Percentiles rank a stretch among this genome's conserved stretches.
Evolutionary conservation across 257 asterid species (phyloP).

Genomic region (Nicotiana otophora): DNA sequence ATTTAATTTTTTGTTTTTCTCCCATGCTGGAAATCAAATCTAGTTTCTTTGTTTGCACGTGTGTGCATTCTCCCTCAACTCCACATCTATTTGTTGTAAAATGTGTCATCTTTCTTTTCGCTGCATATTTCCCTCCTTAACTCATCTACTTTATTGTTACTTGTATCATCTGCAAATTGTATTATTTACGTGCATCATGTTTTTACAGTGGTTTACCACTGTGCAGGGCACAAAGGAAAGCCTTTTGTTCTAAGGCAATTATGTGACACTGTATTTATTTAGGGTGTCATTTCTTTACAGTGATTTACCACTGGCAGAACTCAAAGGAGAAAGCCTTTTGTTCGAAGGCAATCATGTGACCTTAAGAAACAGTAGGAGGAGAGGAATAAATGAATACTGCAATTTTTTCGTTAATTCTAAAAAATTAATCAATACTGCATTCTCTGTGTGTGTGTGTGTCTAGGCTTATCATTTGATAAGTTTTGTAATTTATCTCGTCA

Average conservation of each 20-base stretch:
- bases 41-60: neutral
- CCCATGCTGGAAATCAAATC: neutral
- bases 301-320: neutral
- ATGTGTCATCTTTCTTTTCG: neutral
- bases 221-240: neutral
- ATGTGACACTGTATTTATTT: neutral
- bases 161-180: neutral
- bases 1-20: neutral
- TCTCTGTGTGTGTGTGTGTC: neutral
- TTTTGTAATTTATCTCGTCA: neutral
- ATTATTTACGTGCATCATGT: neutral
- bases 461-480: neutral
- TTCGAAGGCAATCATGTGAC: neutral
- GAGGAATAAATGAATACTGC: neutral
- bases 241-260: neutral
- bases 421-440: too few relatives aligned
- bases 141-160: neutral
- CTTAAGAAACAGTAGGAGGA: neutral
- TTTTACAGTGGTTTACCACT: neutral
- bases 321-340: neutral
- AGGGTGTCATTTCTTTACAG: neutral
- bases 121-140: neutral
- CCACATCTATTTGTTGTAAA: neutral
- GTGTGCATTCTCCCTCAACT: neutral
- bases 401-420: too few relatives aligned